Base-by-base conservation (phyloP, 2,329 filamentous ascomycete species). In the Paracorniculantispora psalliotae region DNA sequence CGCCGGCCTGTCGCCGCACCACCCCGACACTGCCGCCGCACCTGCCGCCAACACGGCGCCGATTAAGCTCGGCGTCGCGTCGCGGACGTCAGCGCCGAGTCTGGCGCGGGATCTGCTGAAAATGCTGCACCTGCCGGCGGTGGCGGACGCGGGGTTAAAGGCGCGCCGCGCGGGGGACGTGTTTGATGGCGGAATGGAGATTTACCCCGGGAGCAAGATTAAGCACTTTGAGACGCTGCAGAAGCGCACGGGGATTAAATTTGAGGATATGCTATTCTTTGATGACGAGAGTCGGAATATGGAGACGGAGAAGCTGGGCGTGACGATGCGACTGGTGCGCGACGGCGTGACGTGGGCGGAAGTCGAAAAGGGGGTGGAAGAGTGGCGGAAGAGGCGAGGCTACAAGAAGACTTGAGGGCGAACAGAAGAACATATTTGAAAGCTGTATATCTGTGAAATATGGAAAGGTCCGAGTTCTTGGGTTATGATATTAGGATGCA, bases 231-330 rank as follows among this genome's bases (percentile, higher is more conserved):
- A 87, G 67, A 79, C 82, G 5, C 78, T 97, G 65, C 83, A 88
- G 10, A 83, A 87, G 70, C 80, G 84, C 59, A 92, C 88, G 15
- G 86, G 85, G 1, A 72, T 97, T 2, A 75, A 78, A 6, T 96
- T 85, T 68, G 82, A 88, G 63, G 91, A 97, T 50, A 96, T 97
- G 88, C 72, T 97, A 35, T 97, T 97, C 73, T 97, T 97, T 65
- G 93, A 97, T 66, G 93, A 97, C 67, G 93, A 97, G 81, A 80
- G 81, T 55, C 77, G 93, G 61, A 97, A 97, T 69, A 80, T 84
- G 60, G 92, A 97, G 69, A 93, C 96, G 1, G 85, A 87, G 75
- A 76, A 70, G 26, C 68, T 97, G 52, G 92, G 92, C 0, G 89
- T 96, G 3, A 90, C 89, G 0, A 96, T 97, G 84, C 86, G 85